Evolutionary conservation across 352 stramenopile species (phyloP), one percentile per base, ranked within the genome.

Genomic region (Globisporangium irregulare): DNA sequence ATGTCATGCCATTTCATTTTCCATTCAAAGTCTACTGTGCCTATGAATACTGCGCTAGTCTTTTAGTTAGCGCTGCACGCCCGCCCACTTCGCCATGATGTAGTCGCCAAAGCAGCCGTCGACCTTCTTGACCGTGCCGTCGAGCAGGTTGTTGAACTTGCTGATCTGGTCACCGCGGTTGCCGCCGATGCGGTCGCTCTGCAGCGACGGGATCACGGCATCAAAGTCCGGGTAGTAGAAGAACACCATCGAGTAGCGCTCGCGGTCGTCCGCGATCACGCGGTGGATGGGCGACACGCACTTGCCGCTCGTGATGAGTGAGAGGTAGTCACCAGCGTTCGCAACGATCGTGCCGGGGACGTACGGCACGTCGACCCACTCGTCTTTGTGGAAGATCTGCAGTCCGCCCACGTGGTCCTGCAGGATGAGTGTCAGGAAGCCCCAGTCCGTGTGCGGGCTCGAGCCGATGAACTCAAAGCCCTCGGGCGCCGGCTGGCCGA

Each of bases 191-290:
- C 79, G 78, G 20, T 66, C 56, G 3, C 32, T 66, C 34, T 62
- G 56, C 29, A 84, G 68, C 3, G 71, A 70, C 22, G 85, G 85
- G 55, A 93, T 89, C 32, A 86, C 80, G 10, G 83, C 84, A 54
- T 89, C 82, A 64, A 90, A 93, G 78, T 89, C 81, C 14, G 87
- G 87, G 61, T 94, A 93, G 75, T 91, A 94, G 73, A 94, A 94
- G 66, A 92, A 92, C 50, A 93, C 85, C 68, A 92, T 87, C 58
- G 87, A 94, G 74, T 87, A 89, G 51, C 87, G 85, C 64, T 94
- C 85, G 46, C 77, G 75, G 54, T 89, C 83, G 66, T 91, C 78
- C 3, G 79, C 82, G 25, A 94, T 69, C 15, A 94, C 87, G 27
- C 85, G 85, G 62, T 94, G 87, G 62, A 94, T 76, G 2, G 87